These are phyloP conservation scores for Fusarium verrucosum DNA, from an alignment of 2,329 filamentous ascomycete genomes.

Conservation along the genomic window DNA sequence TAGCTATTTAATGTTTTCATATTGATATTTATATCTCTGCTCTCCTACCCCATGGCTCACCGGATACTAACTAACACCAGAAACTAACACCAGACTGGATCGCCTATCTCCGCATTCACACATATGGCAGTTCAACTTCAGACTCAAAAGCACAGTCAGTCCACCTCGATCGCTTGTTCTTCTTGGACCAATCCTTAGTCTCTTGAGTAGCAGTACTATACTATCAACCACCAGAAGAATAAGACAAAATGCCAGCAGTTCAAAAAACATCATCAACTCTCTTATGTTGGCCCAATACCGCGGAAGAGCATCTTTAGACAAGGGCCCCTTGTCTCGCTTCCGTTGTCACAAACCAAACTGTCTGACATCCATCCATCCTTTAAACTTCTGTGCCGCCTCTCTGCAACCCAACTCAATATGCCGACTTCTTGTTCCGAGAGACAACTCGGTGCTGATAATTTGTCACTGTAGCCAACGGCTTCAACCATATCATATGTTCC, in stretches of 20 bases:
- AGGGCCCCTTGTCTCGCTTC: conserved; percentile 22
- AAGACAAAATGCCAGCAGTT: neutral
- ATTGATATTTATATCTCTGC: neutral
- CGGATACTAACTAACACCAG: no score
- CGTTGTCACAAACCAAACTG: conserved; percentile 13
- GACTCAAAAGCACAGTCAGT: neutral
- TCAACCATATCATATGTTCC: neutral
- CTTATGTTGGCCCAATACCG: neutral
- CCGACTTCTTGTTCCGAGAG: conserved; percentile 1
- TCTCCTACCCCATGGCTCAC: neutral
- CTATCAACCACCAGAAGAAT: no score
- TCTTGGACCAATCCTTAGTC: neutral
- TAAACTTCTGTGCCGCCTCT: conserved; percentile 1
- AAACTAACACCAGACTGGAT: neutral
- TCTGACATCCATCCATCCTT: conserved; percentile 9
- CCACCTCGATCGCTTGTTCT: neutral
- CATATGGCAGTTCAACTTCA: neutral
- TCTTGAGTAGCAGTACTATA: neutral
- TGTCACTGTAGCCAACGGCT: conserved; percentile 6
- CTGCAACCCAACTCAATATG: conserved; percentile 7
- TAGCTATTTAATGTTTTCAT: neutral
- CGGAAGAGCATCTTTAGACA: neutral
- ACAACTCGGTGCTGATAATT: neutral
- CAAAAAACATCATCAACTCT: neutral
- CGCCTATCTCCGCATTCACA: conserved; percentile 30